Evolutionary conservation across 2,329 filamentous ascomycete genomes (phyloP).

Genomic region (Scorias spongiosa): DNA sequence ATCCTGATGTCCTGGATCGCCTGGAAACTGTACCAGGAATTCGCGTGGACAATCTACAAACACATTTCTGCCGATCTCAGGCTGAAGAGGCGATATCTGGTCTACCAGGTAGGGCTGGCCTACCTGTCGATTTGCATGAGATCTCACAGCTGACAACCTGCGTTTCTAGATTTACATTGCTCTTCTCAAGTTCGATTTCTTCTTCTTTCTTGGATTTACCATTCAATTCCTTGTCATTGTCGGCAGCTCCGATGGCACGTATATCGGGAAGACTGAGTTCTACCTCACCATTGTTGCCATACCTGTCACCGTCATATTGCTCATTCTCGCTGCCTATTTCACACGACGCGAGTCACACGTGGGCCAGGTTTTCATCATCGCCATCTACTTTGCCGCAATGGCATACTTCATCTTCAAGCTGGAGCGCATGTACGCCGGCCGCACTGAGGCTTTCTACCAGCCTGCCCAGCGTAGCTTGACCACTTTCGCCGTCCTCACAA

Average conservation of each 20-base stretch:
- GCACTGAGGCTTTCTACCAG: slow-evolving; percentile 38
- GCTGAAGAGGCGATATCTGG: slow-evolving; percentile 91
- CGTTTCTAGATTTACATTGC: slow-evolving; percentile 76
- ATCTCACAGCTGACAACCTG: too few relatives aligned
- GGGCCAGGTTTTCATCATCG: slow-evolving; percentile 65
- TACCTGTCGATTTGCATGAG: background rate
- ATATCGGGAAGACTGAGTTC: slow-evolving; percentile 45
- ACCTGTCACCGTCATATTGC: slow-evolving; percentile 76
- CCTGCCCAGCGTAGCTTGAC: slow-evolving; percentile 77
- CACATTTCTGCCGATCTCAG: slow-evolving; percentile 93
- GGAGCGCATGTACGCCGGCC: slow-evolving; percentile 74
- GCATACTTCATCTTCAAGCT: slow-evolving; percentile 98
- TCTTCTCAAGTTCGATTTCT: slow-evolving; percentile 96
- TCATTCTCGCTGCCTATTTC: slow-evolving; percentile 71
- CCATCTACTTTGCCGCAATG: slow-evolving; percentile 73
- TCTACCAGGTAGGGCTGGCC: slow-evolving; percentile 64
- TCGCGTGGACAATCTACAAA: slow-evolving; percentile 98
- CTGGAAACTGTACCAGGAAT: slow-evolving; percentile 96
- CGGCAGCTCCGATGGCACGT: slow-evolving; percentile 42
- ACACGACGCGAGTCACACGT: slow-evolving; percentile 66
- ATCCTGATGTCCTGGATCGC: slow-evolving; percentile 59
- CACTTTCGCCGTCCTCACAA: slow-evolving; percentile 85
- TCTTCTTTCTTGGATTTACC: slow-evolving; percentile 98
- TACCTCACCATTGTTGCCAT: slow-evolving; percentile 78
- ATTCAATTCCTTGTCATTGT: slow-evolving; percentile 96